Evolutionary conservation across 2,329 filamentous ascomycete genomes (phyloP).

Genomic region (Emydomyces testavorans): DNA sequence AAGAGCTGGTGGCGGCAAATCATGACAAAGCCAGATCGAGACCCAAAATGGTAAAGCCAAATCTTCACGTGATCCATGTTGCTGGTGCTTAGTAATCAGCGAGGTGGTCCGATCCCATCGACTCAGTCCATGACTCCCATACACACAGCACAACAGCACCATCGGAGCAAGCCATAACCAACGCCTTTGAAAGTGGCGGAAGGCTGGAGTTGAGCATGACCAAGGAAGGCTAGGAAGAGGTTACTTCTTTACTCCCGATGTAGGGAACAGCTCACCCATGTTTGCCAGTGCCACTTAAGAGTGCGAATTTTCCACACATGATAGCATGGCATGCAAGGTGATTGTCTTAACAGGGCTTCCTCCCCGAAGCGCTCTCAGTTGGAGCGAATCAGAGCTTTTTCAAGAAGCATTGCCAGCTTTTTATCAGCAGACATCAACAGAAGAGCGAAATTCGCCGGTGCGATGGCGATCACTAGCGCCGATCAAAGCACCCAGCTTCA

Average conservation of each 20-base stretch:
- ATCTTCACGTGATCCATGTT: no score
- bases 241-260: neutral
- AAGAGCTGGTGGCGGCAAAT: constrained; percentile 9
- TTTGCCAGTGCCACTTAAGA: neutral
- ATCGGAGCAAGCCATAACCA: no score
- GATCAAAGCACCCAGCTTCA: neutral
- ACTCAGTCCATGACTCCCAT: no score
- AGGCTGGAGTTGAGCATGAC: neutral
- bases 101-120: no score
- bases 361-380: constrained; percentile 41
- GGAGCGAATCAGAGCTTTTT: constrained; percentile 43
- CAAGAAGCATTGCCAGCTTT: constrained; percentile 30
- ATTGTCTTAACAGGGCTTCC: constrained; percentile 55
- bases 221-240: neutral
- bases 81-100: no score
- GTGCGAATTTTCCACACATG: neutral
- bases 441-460: neutral
- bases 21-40: constrained; percentile 10
- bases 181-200: no score
- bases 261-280: neutral
- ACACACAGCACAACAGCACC: neutral
- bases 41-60: neutral
- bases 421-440: neutral
- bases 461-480: constrained; percentile 16
- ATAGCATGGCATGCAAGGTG: constrained; percentile 23